A percentile compares a stretch with the other conserved stretches of the same genome.
These are phyloP conservation scores for Boletus huronensis DNA, from an alignment of 768 basidiomycete species.

Conservation along the genomic window DNA sequence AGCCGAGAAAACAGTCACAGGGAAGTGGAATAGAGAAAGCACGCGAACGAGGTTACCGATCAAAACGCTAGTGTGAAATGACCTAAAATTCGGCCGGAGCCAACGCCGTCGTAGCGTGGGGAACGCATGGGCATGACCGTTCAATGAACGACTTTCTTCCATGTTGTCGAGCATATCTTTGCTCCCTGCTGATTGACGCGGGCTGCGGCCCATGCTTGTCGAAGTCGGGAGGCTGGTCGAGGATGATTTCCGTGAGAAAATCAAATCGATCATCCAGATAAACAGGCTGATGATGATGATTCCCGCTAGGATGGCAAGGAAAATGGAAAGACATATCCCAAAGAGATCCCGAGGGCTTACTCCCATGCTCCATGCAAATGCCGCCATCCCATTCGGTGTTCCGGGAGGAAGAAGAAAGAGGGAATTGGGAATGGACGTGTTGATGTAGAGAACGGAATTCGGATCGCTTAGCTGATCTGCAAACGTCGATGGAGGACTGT, in stretches of 20 bases:
- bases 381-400: constrained; percentile 62
- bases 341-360: constrained; percentile 81
- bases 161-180: constrained; percentile 49
- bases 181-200: constrained; percentile 41
- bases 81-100: constrained; percentile 56
- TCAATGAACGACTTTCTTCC: constrained; percentile 32
- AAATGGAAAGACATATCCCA: constrained; percentile 75
- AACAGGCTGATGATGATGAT: constrained; percentile 67
- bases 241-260: constrained; percentile 32
- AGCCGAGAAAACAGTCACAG: constrained; percentile 86
- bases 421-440: constrained; percentile 62
- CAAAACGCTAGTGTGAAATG: constrained; percentile 77
- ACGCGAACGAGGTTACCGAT: constrained; percentile 91
- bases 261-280: constrained; percentile 69
- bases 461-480: constrained; percentile 67
- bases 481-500: constrained; percentile 67
- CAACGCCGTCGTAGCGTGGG: constrained; percentile 31
- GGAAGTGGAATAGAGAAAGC: constrained; percentile 90
- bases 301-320: constrained; percentile 72
- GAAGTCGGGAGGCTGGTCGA: constrained; percentile 17
- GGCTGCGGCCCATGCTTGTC: constrained; percentile 32
- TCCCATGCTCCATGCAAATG: constrained; percentile 84
- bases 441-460: constrained; percentile 73
- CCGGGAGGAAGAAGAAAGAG: constrained; percentile 68
- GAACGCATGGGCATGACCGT: constrained; percentile 20